Evolutionary conservation across 1,284 basidiomycete genomes (phyloP).

Genomic region (Naganishia liquefaciens): DNA sequence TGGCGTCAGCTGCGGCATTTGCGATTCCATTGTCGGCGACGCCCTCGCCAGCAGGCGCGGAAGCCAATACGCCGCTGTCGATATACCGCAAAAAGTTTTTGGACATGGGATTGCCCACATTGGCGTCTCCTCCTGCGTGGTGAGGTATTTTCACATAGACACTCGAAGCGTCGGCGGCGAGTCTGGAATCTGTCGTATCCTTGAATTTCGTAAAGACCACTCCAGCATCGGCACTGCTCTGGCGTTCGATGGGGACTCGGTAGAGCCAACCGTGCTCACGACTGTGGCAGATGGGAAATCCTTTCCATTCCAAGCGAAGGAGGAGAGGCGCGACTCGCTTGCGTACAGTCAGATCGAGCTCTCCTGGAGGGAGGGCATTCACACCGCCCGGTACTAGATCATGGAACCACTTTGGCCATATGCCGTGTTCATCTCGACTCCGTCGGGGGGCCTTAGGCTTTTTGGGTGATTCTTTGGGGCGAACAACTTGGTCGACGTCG

Average conservation of each 20-base stretch:
- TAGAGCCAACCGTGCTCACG: constrained; percentile 91
- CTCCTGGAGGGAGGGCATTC: constrained; percentile 43
- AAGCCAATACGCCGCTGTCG: constrained; percentile 76
- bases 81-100: constrained; percentile 89
- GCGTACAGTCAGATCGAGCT: constrained; percentile 82
- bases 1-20: constrained; percentile 74
- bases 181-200: constrained; percentile 30
- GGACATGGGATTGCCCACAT: constrained; percentile 87
- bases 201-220: constrained; percentile 23
- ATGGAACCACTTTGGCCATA: constrained; percentile 95
- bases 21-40: constrained; percentile 57
- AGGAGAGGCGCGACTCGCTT: constrained; percentile 82
- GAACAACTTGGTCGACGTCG: constrained; percentile 33
- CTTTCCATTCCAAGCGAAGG: constrained; percentile 83
- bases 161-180: constrained; percentile 38
- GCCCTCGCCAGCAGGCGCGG: constrained; percentile 46
- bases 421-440: constrained; percentile 37
- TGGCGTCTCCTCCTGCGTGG: constrained; percentile 89
- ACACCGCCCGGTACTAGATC: constrained; percentile 61
- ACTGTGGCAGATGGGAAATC: constrained; percentile 81
- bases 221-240: constrained; percentile 30
- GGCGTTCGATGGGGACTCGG: constrained; percentile 62
- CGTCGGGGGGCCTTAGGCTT: neutral
- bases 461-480: neutral
- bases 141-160: constrained; percentile 91